Percentiles rank a stretch among this genome's conserved stretches.
These are phyloP conservation scores for Pythium phragmitis DNA, from an alignment of 352 stramenopile species.

Conservation along the genomic window DNA sequence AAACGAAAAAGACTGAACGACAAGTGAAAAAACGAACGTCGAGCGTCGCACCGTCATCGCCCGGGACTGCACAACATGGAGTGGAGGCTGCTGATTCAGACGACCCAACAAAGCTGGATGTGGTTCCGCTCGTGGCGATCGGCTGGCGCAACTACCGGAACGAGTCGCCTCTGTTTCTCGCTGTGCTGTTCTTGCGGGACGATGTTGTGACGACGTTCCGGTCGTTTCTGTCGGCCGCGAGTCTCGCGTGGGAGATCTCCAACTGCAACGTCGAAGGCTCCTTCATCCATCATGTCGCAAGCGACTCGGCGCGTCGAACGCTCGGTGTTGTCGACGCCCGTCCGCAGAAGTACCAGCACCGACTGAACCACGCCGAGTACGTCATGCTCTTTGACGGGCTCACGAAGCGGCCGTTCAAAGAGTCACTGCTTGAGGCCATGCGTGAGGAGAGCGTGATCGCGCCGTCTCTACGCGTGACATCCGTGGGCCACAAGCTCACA, in stretches of 20 bases:
- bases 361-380: conserved; percentile 52
- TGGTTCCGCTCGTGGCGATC: conserved; percentile 14
- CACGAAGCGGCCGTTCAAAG: conserved; percentile 63
- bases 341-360: conserved; percentile 15
- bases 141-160: conserved; percentile 70
- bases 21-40: conserved; percentile 2
- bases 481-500: conserved; percentile 30
- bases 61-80: background rate
- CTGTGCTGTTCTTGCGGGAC: conserved; percentile 55
- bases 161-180: conserved; percentile 69
- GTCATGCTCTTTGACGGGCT: conserved; percentile 70
- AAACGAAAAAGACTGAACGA: conserved; percentile 2
- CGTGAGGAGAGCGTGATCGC: conserved; percentile 61
- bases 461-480: conserved; percentile 50
- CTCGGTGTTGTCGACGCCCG: conserved; percentile 29
- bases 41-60: conserved; percentile 10
- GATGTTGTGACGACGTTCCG: conserved; percentile 38
- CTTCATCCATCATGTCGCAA: conserved; percentile 56
- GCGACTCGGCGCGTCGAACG: conserved; percentile 30
- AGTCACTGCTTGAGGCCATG: conserved; percentile 69
- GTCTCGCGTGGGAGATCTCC: conserved; percentile 48
- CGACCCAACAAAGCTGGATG: conserved; percentile 23
- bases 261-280: conserved; percentile 78
- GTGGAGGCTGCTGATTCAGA: conserved; percentile 2
- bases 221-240: conserved; percentile 35